Conservation (phyloP, 1,139 yeast species). For the Taphrina pruni region DNA sequence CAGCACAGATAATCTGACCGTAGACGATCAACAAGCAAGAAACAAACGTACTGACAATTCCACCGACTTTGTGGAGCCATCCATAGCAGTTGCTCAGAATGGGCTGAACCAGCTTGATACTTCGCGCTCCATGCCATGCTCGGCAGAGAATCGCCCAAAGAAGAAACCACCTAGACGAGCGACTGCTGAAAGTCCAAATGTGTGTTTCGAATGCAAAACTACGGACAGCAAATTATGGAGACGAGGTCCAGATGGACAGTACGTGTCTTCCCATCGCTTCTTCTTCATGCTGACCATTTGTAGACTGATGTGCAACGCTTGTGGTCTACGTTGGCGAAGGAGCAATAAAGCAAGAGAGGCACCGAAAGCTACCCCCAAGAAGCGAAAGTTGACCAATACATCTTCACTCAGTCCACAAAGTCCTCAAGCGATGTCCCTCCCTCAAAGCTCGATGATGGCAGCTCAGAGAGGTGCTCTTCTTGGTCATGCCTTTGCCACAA, state of each 20-base stretch:
- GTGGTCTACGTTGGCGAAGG: slow-evolving; percentile 30
- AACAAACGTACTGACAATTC: background rate
- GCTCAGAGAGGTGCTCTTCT: slow-evolving; percentile 25
- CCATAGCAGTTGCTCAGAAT: slow-evolving; percentile 3
- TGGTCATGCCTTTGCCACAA: slow-evolving; percentile 6
- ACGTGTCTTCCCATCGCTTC: background rate
- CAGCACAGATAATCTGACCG: background rate
- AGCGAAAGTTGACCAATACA: slow-evolving; percentile 13
- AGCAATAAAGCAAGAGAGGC: slow-evolving; percentile 20
- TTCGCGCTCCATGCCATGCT: slow-evolving; percentile 3
- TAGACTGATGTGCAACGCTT: slow-evolving; percentile 33
- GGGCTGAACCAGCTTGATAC: slow-evolving; percentile 1
- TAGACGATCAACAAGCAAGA: background rate
- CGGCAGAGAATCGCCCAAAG: slow-evolving; percentile 15
- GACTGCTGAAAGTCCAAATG: slow-evolving; percentile 33
- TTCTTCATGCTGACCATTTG: background rate
- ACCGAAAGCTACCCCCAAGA: slow-evolving; percentile 23
- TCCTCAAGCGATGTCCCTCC: slow-evolving; percentile 27
- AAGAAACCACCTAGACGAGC: slow-evolving; percentile 33
- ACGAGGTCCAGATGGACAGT: slow-evolving; percentile 34
- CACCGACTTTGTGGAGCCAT: slow-evolving; percentile 11
- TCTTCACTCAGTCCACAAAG: slow-evolving; percentile 24
- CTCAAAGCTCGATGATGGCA: slow-evolving; percentile 29
- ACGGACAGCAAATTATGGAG: slow-evolving; percentile 32
- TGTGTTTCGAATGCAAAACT: slow-evolving; percentile 30